Conservation (phyloP, 73 alveolate species). For the Tetrahymena malaccensis region DNA sequence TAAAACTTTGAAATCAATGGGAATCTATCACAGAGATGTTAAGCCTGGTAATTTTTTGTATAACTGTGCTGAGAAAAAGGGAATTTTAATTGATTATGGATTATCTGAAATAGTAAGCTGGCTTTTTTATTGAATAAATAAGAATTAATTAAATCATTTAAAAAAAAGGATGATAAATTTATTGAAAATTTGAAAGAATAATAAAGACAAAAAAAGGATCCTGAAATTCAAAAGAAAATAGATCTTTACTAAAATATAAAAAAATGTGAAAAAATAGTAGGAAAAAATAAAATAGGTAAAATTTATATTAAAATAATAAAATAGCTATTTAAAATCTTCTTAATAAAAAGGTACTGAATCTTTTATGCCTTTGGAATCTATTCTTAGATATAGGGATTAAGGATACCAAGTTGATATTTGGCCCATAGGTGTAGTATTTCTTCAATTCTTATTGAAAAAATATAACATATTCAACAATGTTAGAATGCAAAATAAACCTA, state of each 20-base stretch:
- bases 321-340: too few species aligned
- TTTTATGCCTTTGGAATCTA: constrained; percentile 89
- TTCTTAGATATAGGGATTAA: constrained; percentile 68
- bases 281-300: not conserved
- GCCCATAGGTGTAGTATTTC: constrained; percentile 93
- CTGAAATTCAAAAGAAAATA: constrained; percentile 37
- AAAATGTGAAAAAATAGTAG: constrained; percentile 5
- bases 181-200: constrained; percentile 64
- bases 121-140: too few species aligned
- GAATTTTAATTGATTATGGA: constrained; percentile 90
- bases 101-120: constrained; percentile 80
- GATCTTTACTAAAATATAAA: constrained; percentile 49
- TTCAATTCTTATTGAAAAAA: constrained; percentile 70
- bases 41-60: constrained; percentile 91
- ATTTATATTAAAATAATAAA: too few species aligned
- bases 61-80: constrained; percentile 69
- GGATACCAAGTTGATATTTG: constrained; percentile 88
- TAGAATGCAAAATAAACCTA: constrained; percentile 35
- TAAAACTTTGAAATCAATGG: constrained; percentile 61
- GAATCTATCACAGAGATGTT: constrained; percentile 89
- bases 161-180: constrained; percentile 13
- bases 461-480: constrained; percentile 70
- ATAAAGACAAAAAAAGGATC: constrained; percentile 62
- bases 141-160: too few species aligned
- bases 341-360: constrained; percentile 76